Evolutionary conservation across 129 eudicot species (phyloP).

Genomic region (Solidago caesia): DNA sequence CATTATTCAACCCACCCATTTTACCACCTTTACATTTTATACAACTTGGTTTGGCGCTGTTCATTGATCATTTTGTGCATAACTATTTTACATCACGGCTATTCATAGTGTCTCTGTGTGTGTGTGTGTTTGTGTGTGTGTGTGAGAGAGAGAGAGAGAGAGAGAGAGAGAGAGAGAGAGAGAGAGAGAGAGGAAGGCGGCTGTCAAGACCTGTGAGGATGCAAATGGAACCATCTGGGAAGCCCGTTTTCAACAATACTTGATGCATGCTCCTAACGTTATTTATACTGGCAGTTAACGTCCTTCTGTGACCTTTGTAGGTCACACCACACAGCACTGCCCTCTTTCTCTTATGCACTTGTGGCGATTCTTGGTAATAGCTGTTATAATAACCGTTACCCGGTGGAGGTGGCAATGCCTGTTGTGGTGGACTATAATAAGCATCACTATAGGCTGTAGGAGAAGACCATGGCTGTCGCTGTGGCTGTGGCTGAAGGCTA

Average conservation of each 20-base stretch:
- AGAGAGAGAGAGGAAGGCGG: background rate
- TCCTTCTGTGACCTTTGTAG: conserved; percentile 55
- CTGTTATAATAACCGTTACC: conserved; percentile 8
- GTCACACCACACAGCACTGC: conserved; percentile 71
- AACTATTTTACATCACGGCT: too few species aligned
- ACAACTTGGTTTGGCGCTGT: too few species aligned
- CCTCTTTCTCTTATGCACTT: conserved; percentile 47
- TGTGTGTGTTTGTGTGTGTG: too few species aligned
- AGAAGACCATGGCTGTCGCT: background rate
- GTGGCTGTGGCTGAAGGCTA: conserved; percentile 9
- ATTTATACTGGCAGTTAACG: conserved; percentile 56
- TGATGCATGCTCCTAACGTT: conserved; percentile 46
- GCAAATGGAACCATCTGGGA: conserved; percentile 50
- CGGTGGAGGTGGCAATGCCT: background rate
- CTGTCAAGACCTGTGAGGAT: conserved; percentile 60
- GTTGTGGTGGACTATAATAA: conserved; percentile 24
- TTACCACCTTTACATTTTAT: too few species aligned
- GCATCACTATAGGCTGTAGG: conserved; percentile 14
- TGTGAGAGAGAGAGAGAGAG: too few species aligned
- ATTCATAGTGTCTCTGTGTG: too few species aligned
- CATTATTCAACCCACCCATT: too few species aligned
- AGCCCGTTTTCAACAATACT: conserved; percentile 45
- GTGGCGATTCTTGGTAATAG: conserved; percentile 30
- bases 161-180: too few species aligned
- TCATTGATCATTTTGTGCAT: too few species aligned